Evolutionary conservation across 352 stramenopile genomes (phyloP).

Genomic region (Aphanomyces stellatus): DNA sequence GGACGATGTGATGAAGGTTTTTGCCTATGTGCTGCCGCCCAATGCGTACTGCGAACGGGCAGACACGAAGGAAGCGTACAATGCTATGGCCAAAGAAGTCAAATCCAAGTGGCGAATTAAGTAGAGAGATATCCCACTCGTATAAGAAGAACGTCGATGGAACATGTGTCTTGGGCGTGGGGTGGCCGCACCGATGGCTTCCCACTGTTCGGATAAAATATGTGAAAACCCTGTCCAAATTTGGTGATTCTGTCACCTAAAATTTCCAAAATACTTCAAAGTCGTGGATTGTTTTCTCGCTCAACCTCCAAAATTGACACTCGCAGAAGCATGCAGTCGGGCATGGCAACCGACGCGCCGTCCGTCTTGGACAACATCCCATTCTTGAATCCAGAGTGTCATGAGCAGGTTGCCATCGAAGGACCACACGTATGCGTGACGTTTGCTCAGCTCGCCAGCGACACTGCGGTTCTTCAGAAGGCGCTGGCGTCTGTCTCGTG

Average conservation of each 20-base stretch:
- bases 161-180: too few relatives aligned
- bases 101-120: constrained; percentile 30
- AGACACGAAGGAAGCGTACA: constrained; percentile 63
- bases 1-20: constrained; percentile 64
- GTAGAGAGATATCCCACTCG: not conserved
- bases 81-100: constrained; percentile 65
- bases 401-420: not conserved
- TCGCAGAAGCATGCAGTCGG: too few relatives aligned
- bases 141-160: too few relatives aligned
- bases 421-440: not conserved
- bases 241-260: not conserved
- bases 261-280: not conserved
- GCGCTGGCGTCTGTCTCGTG: not conserved
- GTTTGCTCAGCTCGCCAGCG: not conserved
- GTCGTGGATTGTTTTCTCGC: not conserved
- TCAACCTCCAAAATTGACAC: too few relatives aligned
- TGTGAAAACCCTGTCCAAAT: not conserved
- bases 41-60: constrained; percentile 76
- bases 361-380: too few relatives aligned
- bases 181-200: too few relatives aligned
- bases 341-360: too few relatives aligned
- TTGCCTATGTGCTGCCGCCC: constrained; percentile 55
- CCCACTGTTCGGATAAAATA: too few relatives aligned
- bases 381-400: too few relatives aligned
- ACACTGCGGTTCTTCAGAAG: not conserved